Percentiles rank a stretch among this genome's conserved stretches.
These are phyloP conservation scores for Penicillium sp. DNA, from an alignment of 2,329 filamentous ascomycete species.

Conservation along the genomic window DNA sequence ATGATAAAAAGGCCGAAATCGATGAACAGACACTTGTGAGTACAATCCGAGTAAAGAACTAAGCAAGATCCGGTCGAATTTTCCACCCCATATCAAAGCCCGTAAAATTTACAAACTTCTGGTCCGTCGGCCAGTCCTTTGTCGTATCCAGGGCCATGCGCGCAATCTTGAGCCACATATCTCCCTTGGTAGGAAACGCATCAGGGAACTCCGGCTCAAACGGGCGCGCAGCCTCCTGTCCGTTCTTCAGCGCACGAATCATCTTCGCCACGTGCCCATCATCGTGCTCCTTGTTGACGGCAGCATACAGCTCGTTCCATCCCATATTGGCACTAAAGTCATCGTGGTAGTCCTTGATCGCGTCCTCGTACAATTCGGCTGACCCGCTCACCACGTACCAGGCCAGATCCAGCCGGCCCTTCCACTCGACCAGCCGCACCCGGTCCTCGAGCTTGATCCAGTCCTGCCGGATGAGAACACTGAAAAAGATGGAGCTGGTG, in stretches of 20 bases:
- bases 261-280: conserved; percentile 3
- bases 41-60: too few species aligned
- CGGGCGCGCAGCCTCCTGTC: background rate
- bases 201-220: background rate
- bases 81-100: too few species aligned
- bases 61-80: too few species aligned
- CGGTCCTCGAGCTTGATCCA: background rate
- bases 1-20: too few species aligned
- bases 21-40: too few species aligned
- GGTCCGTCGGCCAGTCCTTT: too few species aligned
- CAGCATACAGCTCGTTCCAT: background rate
- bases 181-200: background rate
- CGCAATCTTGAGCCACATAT: background rate
- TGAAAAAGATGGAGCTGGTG: background rate
- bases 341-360: background rate
- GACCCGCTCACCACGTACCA: background rate
- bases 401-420: background rate
- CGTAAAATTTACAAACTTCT: too few species aligned
- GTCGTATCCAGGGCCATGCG: background rate
- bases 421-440: background rate
- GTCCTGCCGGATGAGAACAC: background rate
- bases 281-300: background rate
- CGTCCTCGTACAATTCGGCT: background rate
- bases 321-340: background rate
- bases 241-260: background rate